These are phyloP conservation scores for Scedosporium apiospermum DNA, from an alignment of 2,329 filamentous ascomycete genomes.

Conservation along the genomic window DNA sequence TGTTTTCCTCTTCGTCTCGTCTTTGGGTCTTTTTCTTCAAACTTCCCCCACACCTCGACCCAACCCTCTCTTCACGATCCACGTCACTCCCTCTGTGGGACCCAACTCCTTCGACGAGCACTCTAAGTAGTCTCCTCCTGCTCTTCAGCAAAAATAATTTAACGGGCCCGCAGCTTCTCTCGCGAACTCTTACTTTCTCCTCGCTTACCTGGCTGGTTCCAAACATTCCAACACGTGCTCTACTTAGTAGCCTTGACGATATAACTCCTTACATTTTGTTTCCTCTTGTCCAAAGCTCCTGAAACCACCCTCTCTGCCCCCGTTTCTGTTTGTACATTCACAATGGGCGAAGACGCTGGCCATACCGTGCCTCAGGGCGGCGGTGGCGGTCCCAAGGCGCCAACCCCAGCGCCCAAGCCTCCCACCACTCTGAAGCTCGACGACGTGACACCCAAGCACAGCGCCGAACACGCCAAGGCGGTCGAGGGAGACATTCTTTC, in stretches of 20 bases:
- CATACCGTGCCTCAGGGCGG: neutral
- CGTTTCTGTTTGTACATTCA: neutral
- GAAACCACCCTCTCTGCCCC: neutral
- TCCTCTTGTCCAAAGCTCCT: neutral
- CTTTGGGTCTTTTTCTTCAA: neutral
- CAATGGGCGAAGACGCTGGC: neutral
- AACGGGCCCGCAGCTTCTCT: neutral
- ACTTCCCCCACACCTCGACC: neutral
- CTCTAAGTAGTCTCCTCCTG: too few relatives aligned
- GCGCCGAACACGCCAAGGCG: neutral
- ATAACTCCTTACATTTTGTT: neutral
- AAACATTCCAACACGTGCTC: neutral
- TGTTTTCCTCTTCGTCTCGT: neutral
- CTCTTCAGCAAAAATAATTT: neutral
- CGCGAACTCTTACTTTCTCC: neutral
- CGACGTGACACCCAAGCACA: neutral
- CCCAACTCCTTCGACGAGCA: too few relatives aligned
- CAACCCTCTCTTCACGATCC: neutral
- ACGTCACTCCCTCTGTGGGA: too few relatives aligned
- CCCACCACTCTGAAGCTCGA: neutral
- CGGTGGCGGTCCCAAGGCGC: neutral
- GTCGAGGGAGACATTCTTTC: slow-evolving; percentile 3
- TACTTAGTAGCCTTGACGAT: neutral
- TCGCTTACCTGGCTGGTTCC: neutral
- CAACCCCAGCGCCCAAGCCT: neutral